Base-by-base conservation (phyloP, 78 protist genomes). In the Protostelium mycophagum region DNA sequence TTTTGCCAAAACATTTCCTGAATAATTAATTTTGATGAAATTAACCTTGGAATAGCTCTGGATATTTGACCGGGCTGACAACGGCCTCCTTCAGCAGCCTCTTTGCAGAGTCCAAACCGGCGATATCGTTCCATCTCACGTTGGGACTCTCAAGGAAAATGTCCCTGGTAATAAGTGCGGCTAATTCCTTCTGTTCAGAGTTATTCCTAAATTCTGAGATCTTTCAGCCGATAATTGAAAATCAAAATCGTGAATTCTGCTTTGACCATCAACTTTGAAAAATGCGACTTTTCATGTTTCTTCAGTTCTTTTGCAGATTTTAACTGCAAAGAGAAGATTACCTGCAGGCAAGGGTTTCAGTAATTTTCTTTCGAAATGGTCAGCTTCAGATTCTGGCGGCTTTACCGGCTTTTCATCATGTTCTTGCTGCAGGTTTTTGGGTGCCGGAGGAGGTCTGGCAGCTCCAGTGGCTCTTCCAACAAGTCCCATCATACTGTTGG, bases 1-100 rank as follows among this genome's bases (percentile, higher is more conserved):
- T n/a, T n/a, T n/a, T n/a, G n/a, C n/a, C n/a, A n/a, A n/a, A n/a
- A n/a, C n/a, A n/a, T n/a, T n/a, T n/a, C n/a, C n/a, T n/a, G n/a
- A n/a, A n/a, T n/a, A n/a, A n/a, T n/a, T n/a, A n/a, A n/a, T n/a
- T n/a, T n/a, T n/a, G n/a, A n/a, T n/a, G n/a, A n/a, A n/a, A n/a
- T n/a, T n/a, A n/a, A 28, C 90, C 87, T 10, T n/a, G 83, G 90
- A 97, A 97, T 36, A 92, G 63, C 36, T 95, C 85, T 31, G 99
- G 99, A 87, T 88, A 92, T 38, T 85, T 88, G 83, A 96, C 63
- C 29, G 98, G 99, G 87, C 94, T 31, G 37, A 95, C 97, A 31
- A 97, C 95, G 1, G 97, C 96, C 90, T 94, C 96, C 35, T 91
- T 63, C 38, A 96, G 84, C 10, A 97, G 93, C 28, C 91, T 85